These are phyloP conservation scores for Tetraselmis striata DNA, from an alignment of 139 green algal species.

Conservation along the genomic window DNA sequence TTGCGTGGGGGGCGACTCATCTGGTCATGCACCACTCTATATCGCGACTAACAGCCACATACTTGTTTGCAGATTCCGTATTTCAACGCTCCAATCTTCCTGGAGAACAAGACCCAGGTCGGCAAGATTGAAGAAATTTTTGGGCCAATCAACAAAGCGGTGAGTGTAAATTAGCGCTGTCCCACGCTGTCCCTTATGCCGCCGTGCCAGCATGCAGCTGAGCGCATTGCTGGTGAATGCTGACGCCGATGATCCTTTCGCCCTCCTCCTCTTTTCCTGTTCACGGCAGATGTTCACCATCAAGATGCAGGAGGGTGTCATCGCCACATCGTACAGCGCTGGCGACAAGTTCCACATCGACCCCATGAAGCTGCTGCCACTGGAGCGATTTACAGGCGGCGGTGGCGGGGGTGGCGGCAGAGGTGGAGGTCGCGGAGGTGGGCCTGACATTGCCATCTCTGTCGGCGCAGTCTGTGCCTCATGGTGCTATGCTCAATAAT, in stretches of 20 bases:
- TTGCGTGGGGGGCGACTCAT: too few species aligned
- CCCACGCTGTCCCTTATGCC: too few species aligned
- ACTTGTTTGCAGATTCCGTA: conserved; percentile 79
- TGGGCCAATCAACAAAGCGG: conserved; percentile 82
- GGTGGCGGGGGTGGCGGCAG: conserved; percentile 15
- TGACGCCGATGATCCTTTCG: too few species aligned
- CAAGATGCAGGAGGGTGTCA: conserved; percentile 92
- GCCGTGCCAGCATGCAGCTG: too few species aligned
- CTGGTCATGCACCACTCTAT: conserved; percentile 6
- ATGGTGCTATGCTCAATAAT: background rate
- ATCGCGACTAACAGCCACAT: too few species aligned
- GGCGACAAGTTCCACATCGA: conserved; percentile 99
- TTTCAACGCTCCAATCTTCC: conserved; percentile 97
- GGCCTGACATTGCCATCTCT: background rate
- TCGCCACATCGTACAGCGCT: conserved; percentile 80
- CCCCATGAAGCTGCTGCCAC: conserved; percentile 72
- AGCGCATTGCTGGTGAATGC: too few species aligned
- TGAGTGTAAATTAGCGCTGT: conserved; percentile 43
- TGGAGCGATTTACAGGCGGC: conserved; percentile 37
- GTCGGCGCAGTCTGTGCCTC: too few species aligned
- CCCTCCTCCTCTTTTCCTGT: too few species aligned
- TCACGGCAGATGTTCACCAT: conserved; percentile 89
- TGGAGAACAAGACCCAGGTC: conserved; percentile 97
- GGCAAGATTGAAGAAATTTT: conserved; percentile 99
- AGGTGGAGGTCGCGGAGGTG: conserved; percentile 14